Evolutionary conservation across 129 eudicot genomes (phyloP).

Genomic region (Flaveria bidentis): DNA sequence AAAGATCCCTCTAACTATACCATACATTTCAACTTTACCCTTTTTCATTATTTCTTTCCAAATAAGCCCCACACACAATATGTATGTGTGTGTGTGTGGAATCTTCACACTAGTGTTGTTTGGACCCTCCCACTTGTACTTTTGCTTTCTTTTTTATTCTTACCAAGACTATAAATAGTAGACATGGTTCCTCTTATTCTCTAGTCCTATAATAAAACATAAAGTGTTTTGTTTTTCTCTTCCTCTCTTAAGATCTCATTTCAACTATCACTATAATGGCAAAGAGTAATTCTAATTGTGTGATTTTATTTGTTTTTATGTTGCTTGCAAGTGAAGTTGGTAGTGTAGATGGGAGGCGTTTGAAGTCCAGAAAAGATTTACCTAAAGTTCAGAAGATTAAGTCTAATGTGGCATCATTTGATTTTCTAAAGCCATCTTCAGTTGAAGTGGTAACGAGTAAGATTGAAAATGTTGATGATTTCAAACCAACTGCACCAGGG

Average conservation of each 20-base stretch:
- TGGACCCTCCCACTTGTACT: conserved; percentile 19
- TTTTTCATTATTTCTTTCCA: conserved; percentile 8
- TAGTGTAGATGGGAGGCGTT: conserved; percentile 22
- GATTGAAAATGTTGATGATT: conserved; percentile 34
- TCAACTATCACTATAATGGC: conserved; percentile 24
- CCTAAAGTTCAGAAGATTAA: conserved; percentile 4
- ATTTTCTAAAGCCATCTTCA: background rate
- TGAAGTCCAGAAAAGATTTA: conserved; percentile 19
- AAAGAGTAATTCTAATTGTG: conserved; percentile 19
- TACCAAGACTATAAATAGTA: conserved; percentile 20
- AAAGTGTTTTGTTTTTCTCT: background rate
- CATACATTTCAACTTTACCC: conserved; percentile 14
- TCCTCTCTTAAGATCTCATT: background rate
- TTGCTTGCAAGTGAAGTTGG: conserved; percentile 24
- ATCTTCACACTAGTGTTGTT: conserved; percentile 26
- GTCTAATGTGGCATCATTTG: background rate
- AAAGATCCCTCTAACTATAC: conserved; percentile 9
- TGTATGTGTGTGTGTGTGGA: conserved; percentile 9
- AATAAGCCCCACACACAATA: background rate
- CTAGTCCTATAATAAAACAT: conserved; percentile 11
- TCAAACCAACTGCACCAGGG: conserved; percentile 63
- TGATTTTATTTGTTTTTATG: conserved; percentile 23
- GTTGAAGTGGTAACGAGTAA: conserved; percentile 14
- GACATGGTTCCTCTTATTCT: background rate
- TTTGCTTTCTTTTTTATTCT: background rate